Evolutionary conservation across 805 yeast genomes (phyloP).

Genomic region (Teunomyces kruisii): DNA sequence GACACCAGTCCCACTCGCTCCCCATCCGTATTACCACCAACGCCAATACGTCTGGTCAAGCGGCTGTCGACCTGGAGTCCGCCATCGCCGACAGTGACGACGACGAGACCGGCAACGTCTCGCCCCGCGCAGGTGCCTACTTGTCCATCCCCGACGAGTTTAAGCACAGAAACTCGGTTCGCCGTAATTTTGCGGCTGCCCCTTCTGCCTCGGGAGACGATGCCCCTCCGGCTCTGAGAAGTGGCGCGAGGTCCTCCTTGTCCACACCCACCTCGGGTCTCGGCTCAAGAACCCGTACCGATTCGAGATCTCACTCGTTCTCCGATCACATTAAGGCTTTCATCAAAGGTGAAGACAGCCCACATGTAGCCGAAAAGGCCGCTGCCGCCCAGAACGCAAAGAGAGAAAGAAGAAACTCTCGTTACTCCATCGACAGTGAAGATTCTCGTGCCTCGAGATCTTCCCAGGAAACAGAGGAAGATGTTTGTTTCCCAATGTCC

Average conservation of each 20-base stretch:
- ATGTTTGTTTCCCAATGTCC: constrained; percentile 97
- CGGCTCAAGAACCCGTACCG: constrained; percentile 11
- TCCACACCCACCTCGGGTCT: constrained; percentile 7
- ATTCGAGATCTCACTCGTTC: constrained; percentile 20
- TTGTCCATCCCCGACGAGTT: constrained; percentile 4
- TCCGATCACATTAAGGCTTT: constrained; percentile 30
- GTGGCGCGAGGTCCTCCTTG: not conserved
- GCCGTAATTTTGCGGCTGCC: not conserved
- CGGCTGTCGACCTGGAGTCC: constrained; percentile 3
- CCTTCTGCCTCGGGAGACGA: not conserved
- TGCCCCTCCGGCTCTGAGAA: not conserved
- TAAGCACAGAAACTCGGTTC: not conserved
- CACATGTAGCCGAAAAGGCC: not conserved
- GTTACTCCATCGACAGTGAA: constrained; percentile 55
- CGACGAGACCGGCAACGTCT: constrained; percentile 6
- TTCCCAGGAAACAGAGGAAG: constrained; percentile 92
- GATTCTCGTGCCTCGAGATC: constrained; percentile 74
- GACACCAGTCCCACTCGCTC: constrained; percentile 36
- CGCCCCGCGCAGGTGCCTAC: constrained; percentile 12
- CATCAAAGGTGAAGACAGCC: constrained; percentile 3
- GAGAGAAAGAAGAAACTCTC: constrained; percentile 35
- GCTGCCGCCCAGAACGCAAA: constrained; percentile 5
- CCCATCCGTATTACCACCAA: constrained; percentile 18
- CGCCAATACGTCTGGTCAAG: no score
- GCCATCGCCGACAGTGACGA: constrained; percentile 16